Percentiles rank a stretch among this genome's conserved stretches.
phyloP scores from a whole-genome alignment of 805 yeast genomes.

The Myxozyma neglecta region DNA sequence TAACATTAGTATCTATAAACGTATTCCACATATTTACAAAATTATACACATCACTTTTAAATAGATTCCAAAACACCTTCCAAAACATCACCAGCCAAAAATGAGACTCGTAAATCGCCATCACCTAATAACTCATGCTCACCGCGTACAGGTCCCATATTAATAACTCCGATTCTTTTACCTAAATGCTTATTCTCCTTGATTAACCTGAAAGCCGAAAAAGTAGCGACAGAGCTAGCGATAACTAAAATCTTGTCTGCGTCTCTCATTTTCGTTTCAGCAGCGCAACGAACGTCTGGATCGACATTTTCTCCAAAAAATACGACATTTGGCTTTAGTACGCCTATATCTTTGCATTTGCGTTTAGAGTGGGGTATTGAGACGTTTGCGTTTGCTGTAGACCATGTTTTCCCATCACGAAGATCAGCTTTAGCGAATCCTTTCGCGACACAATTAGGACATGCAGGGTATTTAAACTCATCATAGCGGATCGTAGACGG shows the following conservation, averaged over 20 bases:
- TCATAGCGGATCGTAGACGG: slow-evolving; percentile 30
- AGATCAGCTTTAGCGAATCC: slow-evolving; percentile 16
- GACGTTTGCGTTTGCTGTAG: slow-evolving; percentile 5
- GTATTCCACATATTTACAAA: not conserved
- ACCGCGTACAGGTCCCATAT: slow-evolving; percentile 34
- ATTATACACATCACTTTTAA: not conserved
- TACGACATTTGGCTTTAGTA: slow-evolving; percentile 35
- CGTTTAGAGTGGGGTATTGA: slow-evolving; percentile 13
- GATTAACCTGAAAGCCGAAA: slow-evolving; percentile 35
- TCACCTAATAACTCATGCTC: slow-evolving; percentile 32
- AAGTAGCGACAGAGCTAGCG: slow-evolving; percentile 36
- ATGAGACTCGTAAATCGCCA: slow-evolving; percentile 26
- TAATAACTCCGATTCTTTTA: slow-evolving; percentile 32
- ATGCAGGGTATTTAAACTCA: slow-evolving; percentile 34
- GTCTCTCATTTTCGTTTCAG: slow-evolving; percentile 22
- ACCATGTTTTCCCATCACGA: slow-evolving; percentile 14
- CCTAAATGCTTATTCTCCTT: slow-evolving; percentile 29
- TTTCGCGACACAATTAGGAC: slow-evolving; percentile 25
- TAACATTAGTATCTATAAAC: not conserved
- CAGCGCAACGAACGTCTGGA: slow-evolving; percentile 21
- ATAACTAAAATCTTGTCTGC: slow-evolving; percentile 33
- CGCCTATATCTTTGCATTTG: slow-evolving; percentile 31
- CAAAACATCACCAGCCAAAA: slow-evolving; percentile 26
- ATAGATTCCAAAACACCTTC: slow-evolving; percentile 11
- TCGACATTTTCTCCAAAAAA: slow-evolving; percentile 37